Evolutionary conservation across 176 grass and related monocot species (phyloP), one percentile per base, ranked within the genome.

Genomic region (Puya raimondii): DNA sequence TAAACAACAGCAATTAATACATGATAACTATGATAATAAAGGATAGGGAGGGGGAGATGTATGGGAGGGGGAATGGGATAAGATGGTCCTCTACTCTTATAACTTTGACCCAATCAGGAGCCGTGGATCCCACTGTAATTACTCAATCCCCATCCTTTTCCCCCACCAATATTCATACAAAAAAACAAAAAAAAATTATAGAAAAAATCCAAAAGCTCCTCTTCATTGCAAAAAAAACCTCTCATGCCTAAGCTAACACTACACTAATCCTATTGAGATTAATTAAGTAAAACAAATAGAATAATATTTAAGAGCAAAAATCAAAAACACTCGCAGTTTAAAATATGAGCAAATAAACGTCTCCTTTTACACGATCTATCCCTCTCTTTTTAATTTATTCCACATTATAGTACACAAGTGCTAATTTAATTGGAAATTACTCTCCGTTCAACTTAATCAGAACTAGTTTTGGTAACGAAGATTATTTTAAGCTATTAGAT

Each of bases 21-120:
- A 42, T 42, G 33, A 42, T 42, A 7, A 42, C 33, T 42, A 42
- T 7, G 33, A 42, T 42, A 42, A 42, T 42, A 42, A 7, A 42
- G 4, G 33, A 42, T 42, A 42, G 33, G 33, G 33, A 42, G 33
- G 33, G 33, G 33, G 33, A 42, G 33, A 42, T 42, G 33, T 6
- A 33, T 33, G 11, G 11, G n/a, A 12, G 10, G 20, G 17, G 22
- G 47, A 51, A 22, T 23, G 13, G 25, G 22, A 33, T 14, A 33
- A 27, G 27, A 70, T 52, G 47, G 67, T n/a, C 18, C 67, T 70
- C 18, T 70, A 70, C 50, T 52, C 52, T 70, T 70, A 70, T n/a
- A n/a, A n/a, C n/a, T 11, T 70, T 69, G 67, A 69, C 67, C 67
- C 12, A n/a, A 69, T 69, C 67, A 69, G 67, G 56, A 61, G 51